phyloP scores from a whole-genome alignment of 139 green algal genomes.

The Chlamydomonas sphaeroides region DNA sequence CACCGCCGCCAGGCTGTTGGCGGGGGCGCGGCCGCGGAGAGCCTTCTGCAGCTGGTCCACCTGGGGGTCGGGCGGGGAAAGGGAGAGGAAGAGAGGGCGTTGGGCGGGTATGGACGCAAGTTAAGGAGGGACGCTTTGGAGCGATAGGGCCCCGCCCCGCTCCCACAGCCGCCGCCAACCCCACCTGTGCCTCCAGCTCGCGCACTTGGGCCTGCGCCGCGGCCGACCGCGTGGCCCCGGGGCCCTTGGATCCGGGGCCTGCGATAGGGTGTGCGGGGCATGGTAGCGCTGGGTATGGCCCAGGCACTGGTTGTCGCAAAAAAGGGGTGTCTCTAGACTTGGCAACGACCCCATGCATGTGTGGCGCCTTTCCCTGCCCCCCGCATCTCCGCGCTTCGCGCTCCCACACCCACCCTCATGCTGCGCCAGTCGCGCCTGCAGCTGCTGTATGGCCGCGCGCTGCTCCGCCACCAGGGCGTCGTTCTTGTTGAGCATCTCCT shows the following conservation, averaged over 20 bases:
- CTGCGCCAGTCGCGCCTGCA: constrained; percentile 54
- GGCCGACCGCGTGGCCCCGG: constrained; percentile 1
- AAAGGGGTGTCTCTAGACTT: no score
- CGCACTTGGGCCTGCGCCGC: constrained; percentile 16
- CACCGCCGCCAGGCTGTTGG: constrained; percentile 62
- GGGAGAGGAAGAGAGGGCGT: background rate
- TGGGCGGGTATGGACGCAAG: background rate
- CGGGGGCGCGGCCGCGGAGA: constrained; percentile 34
- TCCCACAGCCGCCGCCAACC: background rate
- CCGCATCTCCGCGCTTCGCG: background rate
- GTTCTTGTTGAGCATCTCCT: constrained; percentile 66
- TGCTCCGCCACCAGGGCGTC: constrained; percentile 64
- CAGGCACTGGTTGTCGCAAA: no score
- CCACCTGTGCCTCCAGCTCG: constrained; percentile 54
- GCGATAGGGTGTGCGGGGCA: no score
- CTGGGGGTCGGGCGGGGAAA: background rate
- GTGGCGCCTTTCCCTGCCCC: no score
- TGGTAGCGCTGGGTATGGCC: no score
- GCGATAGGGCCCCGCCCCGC: no score
- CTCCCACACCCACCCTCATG: constrained; percentile 5
- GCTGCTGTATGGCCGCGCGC: constrained; percentile 51
- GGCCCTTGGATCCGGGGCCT: constrained; percentile 11
- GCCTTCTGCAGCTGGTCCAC: constrained; percentile 39
- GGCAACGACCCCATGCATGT: no score
- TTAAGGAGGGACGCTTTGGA: no score